phyloP scores from a whole-genome alignment of 306 rosid species.

The Mimosa bimucronata region DNA sequence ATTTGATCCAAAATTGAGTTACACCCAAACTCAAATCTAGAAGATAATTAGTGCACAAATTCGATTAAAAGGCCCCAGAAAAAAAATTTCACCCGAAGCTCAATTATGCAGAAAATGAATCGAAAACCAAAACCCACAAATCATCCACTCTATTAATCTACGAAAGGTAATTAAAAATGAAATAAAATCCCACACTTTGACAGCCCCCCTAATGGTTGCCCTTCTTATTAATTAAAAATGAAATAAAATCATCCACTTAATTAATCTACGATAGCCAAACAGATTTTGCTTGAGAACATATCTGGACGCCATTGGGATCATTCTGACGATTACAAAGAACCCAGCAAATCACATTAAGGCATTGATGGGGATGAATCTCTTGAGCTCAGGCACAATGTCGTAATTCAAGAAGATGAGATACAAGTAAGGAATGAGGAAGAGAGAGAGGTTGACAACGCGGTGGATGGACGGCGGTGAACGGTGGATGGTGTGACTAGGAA shows the following conservation, averaged over 20 bases:
- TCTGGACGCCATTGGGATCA: slow-evolving; percentile 89
- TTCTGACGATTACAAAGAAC: slow-evolving; percentile 59
- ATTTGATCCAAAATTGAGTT: neutral
- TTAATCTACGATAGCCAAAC: slow-evolving; percentile 85
- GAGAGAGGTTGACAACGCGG: slow-evolving; percentile 62
- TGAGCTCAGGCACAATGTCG: slow-evolving; percentile 59
- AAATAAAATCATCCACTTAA: too few species aligned
- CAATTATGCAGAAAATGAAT: slow-evolving; percentile 9
- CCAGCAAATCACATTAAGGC: slow-evolving; percentile 71
- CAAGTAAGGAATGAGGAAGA: slow-evolving; percentile 64
- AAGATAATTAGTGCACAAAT: slow-evolving; percentile 10
- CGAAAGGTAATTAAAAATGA: neutral
- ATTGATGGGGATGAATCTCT: slow-evolving; percentile 72
- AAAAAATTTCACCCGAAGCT: neutral
- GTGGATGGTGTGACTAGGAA: too few species aligned
- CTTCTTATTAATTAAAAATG: slow-evolving; percentile 91
- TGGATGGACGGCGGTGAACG: too few species aligned
- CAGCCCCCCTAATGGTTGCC: slow-evolving; percentile 76
- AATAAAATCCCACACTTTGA: slow-evolving; percentile 72
- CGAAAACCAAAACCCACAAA: slow-evolving; percentile 33
- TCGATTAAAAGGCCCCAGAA: neutral
- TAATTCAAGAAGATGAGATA: slow-evolving; percentile 67
- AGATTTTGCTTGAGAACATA: slow-evolving; percentile 72
- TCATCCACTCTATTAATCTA: neutral
- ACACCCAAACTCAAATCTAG: slow-evolving; percentile 22